Evolutionary conservation across 2,329 filamentous ascomycete genomes (phyloP).

Genomic region (Sarocladiaceae sp.): DNA sequence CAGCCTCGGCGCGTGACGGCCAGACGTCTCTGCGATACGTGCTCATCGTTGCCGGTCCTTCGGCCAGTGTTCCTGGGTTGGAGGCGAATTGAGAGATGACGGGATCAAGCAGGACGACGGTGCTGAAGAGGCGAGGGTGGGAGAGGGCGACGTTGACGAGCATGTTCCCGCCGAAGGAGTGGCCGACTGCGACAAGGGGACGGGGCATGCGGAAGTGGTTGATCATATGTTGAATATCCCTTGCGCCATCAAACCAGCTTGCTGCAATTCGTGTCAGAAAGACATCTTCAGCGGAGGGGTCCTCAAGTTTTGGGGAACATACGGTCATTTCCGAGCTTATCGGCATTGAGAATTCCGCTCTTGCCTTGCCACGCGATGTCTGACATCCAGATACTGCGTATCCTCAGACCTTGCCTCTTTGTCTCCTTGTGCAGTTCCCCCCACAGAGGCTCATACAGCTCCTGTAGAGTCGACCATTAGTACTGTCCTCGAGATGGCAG

Average conservation of each 20-base stretch:
- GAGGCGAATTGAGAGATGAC: slow-evolving; percentile 54
- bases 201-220: slow-evolving; percentile 77
- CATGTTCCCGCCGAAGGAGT: slow-evolving; percentile 79
- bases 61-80: slow-evolving; percentile 26
- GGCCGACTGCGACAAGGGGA: slow-evolving; percentile 77
- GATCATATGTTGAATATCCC: slow-evolving; percentile 78
- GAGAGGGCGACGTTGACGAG: slow-evolving; percentile 66
- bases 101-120: slow-evolving; percentile 76
- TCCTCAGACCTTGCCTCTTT: slow-evolving; percentile 54
- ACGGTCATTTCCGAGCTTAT: slow-evolving; percentile 77
- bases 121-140: slow-evolving; percentile 73
- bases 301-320: slow-evolving; percentile 28
- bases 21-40: slow-evolving; percentile 71
- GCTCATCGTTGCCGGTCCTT: slow-evolving; percentile 52
- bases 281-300: background rate
- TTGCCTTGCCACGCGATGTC: slow-evolving; percentile 82
- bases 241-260: slow-evolving; percentile 77
- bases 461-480: slow-evolving; percentile 45
- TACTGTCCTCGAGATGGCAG: background rate
- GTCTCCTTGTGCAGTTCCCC: slow-evolving; percentile 64
- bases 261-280: slow-evolving; percentile 39
- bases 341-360: slow-evolving; percentile 72
- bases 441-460: slow-evolving; percentile 90
- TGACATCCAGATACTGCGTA: slow-evolving; percentile 82
- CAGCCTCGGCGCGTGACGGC: slow-evolving; percentile 68